Base-by-base conservation (phyloP, 1,139 yeast genomes). In the Suzukiozyma palmioleophila region DNA sequence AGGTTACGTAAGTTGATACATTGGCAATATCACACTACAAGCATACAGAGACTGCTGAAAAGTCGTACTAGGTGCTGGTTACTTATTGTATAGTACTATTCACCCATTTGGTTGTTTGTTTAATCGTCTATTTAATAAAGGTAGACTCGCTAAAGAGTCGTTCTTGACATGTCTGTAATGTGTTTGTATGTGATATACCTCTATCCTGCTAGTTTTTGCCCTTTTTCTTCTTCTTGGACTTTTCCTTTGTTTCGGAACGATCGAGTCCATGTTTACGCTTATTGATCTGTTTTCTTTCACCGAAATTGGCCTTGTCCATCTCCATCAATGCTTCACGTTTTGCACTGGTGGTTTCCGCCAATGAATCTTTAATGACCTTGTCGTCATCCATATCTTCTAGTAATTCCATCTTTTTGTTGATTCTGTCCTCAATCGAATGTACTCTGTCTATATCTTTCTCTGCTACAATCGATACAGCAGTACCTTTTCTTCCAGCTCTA, bases 321-420 rank as follows among this genome's bases (percentile, higher is more conserved):
- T 86, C 96, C 86, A 92, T 79, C 44, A 83, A 60, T 3, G 96
- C 84, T 60, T 89, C 96, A 50, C 97, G 75, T 63, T 87, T 89
- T 18, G 97, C 97, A 32, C 76, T 79, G 37, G 90, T 80, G 1
- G 86, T 83, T 36, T 73, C 71, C 40, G 75, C 79, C 46, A 92
- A 67, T 1, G 90, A 79, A 37, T 78, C 75, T 46, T 82, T 77
- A 33, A 90, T 84, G 29, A 90, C 84, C 42, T 75, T 75, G 45
- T 85, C 83, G 57, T 92, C 97, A 12, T 78, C 76, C 16, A 88
- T 77, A 18, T 71, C 75, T 33, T 77, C 83, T 54, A 84, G 81
- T 48, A 82, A 75, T 9, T 70, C 81, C 88, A 92, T 81, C 56
- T 88, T 84, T 46, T 77, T 74, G 38, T 81, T 83, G 26, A 88